Base-by-base conservation (phyloP, 2,329 filamentous ascomycete species). In the Phialophora tarda region DNA sequence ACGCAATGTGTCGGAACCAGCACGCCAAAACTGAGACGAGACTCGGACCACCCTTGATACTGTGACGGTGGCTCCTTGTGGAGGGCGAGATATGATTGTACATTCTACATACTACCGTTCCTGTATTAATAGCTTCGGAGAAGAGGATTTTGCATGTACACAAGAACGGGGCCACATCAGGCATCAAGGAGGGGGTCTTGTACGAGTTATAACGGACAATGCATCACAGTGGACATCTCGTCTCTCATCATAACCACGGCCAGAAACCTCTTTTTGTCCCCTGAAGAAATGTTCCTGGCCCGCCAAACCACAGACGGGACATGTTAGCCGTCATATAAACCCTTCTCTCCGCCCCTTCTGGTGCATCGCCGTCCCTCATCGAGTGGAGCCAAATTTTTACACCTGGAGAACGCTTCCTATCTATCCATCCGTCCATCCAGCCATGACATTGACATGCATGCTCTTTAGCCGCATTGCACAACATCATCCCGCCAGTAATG, bases 251-350 rank as follows among this genome's bases (percentile, higher is more conserved):
- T 7, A 44, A 44, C 17, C 14, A 44, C 38, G 38, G 8, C 34
- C 34, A 44, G 17, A 44, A n/a, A 7, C 17, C 17, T 44, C 14
- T n/a, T 44, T 44, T 44, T 44, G 38, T 44, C 38, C 38, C 17
- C 38, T 44, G 38, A n/a, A 8, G 38, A n/a, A 8, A 44, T 44
- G 17, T 5, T 44, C 38, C 17, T 44, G 8, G 14, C 17, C 17
- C 38, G 5, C 14, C 38, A 12, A 41, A n/a, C 38, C 14, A 17
- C 17, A 28, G 63, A 68, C 68, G 68, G 68, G 59, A 70, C 68
- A 70, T 70, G 68, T 70, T 70, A 70, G 68, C 68, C 68, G 68
- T 66, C 28, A 44, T 44, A n/a, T 44, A n/a, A n/a, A n/a, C 17
- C 17, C 17, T 7, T 6, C 14, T 4, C 38, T 4, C 11, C 12